Conservation (phyloP, 2,329 filamentous ascomycete species). For the Epichloe elymi region DNA sequence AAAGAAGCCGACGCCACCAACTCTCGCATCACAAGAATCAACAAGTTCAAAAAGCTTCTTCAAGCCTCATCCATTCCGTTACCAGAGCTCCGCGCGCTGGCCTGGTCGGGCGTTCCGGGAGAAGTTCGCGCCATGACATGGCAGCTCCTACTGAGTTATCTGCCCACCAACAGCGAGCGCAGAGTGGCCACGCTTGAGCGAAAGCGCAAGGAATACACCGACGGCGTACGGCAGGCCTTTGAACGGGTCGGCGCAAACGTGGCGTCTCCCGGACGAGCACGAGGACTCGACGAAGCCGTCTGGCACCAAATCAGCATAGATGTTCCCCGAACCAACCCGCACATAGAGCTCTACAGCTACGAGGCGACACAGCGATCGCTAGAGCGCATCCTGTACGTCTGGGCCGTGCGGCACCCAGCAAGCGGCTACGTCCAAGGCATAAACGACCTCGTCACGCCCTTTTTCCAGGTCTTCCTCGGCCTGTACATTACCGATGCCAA, state of each 20-base stretch:
- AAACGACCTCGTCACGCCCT: slow-evolving; percentile 93
- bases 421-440: slow-evolving; percentile 98
- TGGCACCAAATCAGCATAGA: slow-evolving; percentile 99
- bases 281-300: slow-evolving; percentile 85
- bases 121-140: slow-evolving; percentile 99
- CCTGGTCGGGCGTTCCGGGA: slow-evolving; percentile 89
- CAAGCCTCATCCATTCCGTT: slow-evolving; percentile 85
- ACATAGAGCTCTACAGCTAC: slow-evolving; percentile 88
- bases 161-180: slow-evolving; percentile 92
- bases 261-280: slow-evolving; percentile 30
- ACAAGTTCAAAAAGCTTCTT: slow-evolving; percentile 94
- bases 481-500: slow-evolving; percentile 91
- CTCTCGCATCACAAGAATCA: slow-evolving; percentile 82
- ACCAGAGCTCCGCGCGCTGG: slow-evolving; percentile 67
- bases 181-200: slow-evolving; percentile 80
- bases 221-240: slow-evolving; percentile 68
- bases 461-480: slow-evolving; percentile 94
- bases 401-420: slow-evolving; percentile 93
- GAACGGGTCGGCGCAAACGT: slow-evolving; percentile 44
- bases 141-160: slow-evolving; percentile 88
- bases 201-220: slow-evolving; percentile 92
- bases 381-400: slow-evolving; percentile 90
- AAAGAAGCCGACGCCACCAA: slow-evolving; percentile 82
- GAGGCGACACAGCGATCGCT: slow-evolving; percentile 90
- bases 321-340: slow-evolving; percentile 88